Base-by-base conservation (phyloP, 805 yeast genomes). In the Barnettozyma siamensis region DNA sequence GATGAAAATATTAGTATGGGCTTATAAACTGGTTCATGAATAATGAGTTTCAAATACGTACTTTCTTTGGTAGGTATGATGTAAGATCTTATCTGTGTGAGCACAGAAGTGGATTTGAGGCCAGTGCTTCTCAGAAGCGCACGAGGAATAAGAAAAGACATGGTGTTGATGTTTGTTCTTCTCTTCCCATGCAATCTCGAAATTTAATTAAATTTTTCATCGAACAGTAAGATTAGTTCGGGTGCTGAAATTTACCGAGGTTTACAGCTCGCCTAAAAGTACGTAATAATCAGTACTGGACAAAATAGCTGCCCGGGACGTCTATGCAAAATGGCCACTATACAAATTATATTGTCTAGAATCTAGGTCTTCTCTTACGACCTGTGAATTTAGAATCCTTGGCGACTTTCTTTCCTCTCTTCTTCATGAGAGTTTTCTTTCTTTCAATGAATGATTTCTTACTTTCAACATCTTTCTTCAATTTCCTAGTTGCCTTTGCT, bases 341-440 rank as follows among this genome's bases (percentile, higher is more conserved):
- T 31, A 21, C 32, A 23, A 18, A 13, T 17, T 24, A 7, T n/a
- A 20, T 7, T 13, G 4, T 23, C 39, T 58, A 83, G 60, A 84
- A 83, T 54, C 76, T 69, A 10, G 83, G 74, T 50, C 76, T 71
- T 66, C 94, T 73, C 65, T 75, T 77, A 67, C 99, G 78, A 37
- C 94, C 98, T 3, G 97, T 86, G 64, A 82, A 91, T 61, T 83
- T 86, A 44, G 95, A 85, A 61, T 93, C 99, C 47, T 71, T 72
- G 3, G 98, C 96, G 6, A 91, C 98, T 31, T 67, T 64, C 60
- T 84, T 84, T 34, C 99, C 99, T 58, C 98, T 78, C 63, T 83
- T 85, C 58, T 82, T 83, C 91, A 84, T 88, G 42, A 89, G 69
- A 42, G 86, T 96, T 70, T 93, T 93, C 84, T 93, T 93, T 62